Evolutionary conservation across 2,329 filamentous ascomycete genomes (phyloP).

Genomic region (Colletotrichum echinochloae): DNA sequence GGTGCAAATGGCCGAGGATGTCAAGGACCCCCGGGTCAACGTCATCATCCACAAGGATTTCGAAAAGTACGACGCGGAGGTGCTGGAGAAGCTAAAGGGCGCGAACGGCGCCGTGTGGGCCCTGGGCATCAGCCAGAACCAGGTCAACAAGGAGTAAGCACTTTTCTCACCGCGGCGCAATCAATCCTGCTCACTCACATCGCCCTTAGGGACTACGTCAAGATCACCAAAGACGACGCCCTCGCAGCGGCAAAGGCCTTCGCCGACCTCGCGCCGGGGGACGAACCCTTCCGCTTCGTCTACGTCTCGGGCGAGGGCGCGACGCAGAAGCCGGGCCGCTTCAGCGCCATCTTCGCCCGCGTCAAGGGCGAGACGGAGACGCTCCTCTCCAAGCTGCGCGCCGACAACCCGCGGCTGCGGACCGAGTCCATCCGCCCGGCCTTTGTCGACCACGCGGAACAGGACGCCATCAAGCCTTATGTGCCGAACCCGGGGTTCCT

Average conservation of each 20-base stretch:
- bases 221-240: conserved; percentile 76
- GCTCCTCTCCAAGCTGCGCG: conserved; percentile 65
- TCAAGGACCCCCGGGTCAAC: conserved; percentile 68
- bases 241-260: conserved; percentile 74
- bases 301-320: conserved; percentile 76
- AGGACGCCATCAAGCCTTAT: conserved; percentile 57
- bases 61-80: conserved; percentile 64
- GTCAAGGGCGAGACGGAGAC: conserved; percentile 77
- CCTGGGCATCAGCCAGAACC: conserved; percentile 71
- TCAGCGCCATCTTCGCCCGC: conserved; percentile 69
- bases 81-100: conserved; percentile 71
- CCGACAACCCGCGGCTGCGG: conserved; percentile 59
- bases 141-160: conserved; percentile 69
- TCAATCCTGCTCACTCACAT: neutral
- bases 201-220: conserved; percentile 66
- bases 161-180: too few relatives aligned
- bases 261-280: conserved; percentile 55
- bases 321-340: conserved; percentile 65
- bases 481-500: conserved; percentile 49
- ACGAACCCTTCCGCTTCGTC: conserved; percentile 74
- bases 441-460: conserved; percentile 64
- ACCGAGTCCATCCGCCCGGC: conserved; percentile 70
- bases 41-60: conserved; percentile 79
- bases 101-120: conserved; percentile 81
- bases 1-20: conserved; percentile 70